These are phyloP conservation scores for Hyphopichia homilentoma DNA, from an alignment of 805 yeast species.

Conservation along the genomic window DNA sequence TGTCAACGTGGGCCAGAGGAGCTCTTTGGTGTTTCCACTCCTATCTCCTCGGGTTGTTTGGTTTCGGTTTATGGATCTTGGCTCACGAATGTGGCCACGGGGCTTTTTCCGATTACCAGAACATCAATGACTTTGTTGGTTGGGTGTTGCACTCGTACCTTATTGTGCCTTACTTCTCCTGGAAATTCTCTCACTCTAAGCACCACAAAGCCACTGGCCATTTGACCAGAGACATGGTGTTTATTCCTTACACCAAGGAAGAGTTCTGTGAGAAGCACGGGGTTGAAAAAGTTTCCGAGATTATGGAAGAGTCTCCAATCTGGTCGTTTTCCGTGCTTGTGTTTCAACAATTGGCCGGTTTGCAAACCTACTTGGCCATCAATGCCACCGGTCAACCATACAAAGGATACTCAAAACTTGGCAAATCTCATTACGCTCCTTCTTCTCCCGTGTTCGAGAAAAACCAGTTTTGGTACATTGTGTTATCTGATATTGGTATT, in stretches of 20 bases:
- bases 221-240: slow-evolving; percentile 56
- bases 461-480: slow-evolving; percentile 52
- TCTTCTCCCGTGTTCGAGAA: slow-evolving; percentile 51
- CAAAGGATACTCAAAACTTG: slow-evolving; percentile 38
- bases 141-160: slow-evolving; percentile 58
- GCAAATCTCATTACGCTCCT: slow-evolving; percentile 54
- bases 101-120: slow-evolving; percentile 53
- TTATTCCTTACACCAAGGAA: slow-evolving; percentile 52
- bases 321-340: slow-evolving; percentile 39
- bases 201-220: slow-evolving; percentile 67
- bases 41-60: slow-evolving; percentile 43
- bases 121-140: slow-evolving; percentile 53
- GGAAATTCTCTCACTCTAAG: slow-evolving; percentile 59
- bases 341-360: slow-evolving; percentile 57
- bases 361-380: slow-evolving; percentile 45
- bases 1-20: slow-evolving; percentile 28
- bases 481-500: slow-evolving; percentile 56
- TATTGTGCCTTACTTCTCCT: slow-evolving; percentile 58
- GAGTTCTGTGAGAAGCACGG: slow-evolving; percentile 33
- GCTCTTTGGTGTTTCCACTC: slow-evolving; percentile 40
- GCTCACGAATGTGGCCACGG: slow-evolving; percentile 67
- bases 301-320: slow-evolving; percentile 55
- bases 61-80: slow-evolving; percentile 59
- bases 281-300: slow-evolving; percentile 37
- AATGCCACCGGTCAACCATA: slow-evolving; percentile 54